Evolutionary conservation across 257 asterid species (phyloP).

Genomic region (Solanum chmielewskii): DNA sequence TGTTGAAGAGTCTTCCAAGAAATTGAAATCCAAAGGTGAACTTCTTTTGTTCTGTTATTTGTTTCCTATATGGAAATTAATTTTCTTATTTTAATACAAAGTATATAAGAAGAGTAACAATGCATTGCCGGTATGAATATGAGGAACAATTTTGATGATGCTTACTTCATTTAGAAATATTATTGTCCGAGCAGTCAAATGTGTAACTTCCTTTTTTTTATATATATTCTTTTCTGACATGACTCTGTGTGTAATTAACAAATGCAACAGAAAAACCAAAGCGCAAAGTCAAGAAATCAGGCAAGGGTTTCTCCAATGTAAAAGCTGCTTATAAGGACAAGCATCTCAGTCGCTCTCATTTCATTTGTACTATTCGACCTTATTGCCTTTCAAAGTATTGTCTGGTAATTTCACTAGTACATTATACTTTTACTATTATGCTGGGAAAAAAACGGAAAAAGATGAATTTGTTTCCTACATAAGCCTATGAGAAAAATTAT

Average conservation of each 20-base stretch:
- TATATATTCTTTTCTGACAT: neutral
- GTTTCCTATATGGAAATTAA: neutral
- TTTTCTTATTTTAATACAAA: neutral
- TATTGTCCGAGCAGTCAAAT: neutral
- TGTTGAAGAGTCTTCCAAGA: neutral
- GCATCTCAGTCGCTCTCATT: neutral
- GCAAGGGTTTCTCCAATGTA: neutral
- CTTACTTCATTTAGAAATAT: neutral
- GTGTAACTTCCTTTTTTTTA: neutral
- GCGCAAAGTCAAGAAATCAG: neutral
- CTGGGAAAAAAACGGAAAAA: neutral
- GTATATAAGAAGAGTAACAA: neutral
- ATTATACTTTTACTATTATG: neutral
- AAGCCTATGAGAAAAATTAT: neutral
- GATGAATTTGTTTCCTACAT: neutral
- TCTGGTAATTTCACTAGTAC: neutral
- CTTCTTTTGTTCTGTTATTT: neutral
- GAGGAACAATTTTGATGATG: neutral
- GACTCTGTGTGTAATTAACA: neutral
- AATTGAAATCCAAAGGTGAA: neutral
- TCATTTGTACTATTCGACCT: neutral
- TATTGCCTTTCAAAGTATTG: neutral
- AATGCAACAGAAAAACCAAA: neutral
- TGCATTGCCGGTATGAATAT: neutral
- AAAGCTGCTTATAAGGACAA: neutral